phyloP scores from a whole-genome alignment of 768 basidiomycete genomes.

The Clitopilus hobsonii region DNA sequence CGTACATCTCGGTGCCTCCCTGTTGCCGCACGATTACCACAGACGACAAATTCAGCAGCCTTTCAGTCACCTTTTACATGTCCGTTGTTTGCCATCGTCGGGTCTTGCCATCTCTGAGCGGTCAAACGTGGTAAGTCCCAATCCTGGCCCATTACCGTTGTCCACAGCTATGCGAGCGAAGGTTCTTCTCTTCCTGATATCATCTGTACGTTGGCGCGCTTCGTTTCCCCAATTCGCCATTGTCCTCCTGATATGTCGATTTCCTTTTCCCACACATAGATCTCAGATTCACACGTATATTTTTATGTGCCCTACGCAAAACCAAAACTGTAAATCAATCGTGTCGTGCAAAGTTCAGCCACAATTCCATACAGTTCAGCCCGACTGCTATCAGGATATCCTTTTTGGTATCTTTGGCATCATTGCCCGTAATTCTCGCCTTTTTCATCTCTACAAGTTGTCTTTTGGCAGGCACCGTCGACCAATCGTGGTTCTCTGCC shows the following conservation, averaged over 20 bases:
- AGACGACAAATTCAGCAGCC: not conserved
- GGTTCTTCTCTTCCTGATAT: not conserved
- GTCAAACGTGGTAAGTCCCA: not conserved
- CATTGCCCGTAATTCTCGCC: not conserved
- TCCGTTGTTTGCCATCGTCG: no score
- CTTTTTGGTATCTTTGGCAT: not conserved
- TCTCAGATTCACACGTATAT: not conserved
- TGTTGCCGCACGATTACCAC: not conserved
- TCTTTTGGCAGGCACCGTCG: not conserved
- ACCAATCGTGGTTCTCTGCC: not conserved
- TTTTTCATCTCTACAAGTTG: not conserved
- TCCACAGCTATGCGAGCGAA: not conserved
- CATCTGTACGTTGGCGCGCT: not conserved
- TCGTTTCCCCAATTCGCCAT: not conserved
- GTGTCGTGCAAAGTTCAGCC: not conserved
- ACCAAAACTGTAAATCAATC: not conserved
- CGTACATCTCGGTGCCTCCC: constrained; percentile 1
- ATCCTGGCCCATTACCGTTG: not conserved
- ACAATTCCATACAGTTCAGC: not conserved
- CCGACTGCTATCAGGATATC: not conserved
- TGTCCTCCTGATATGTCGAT: not conserved
- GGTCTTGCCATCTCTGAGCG: not conserved
- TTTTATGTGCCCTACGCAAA: not conserved
- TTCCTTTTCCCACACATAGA: not conserved
- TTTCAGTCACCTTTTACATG: no score